phyloP scores from a whole-genome alignment of 1,139 yeast species.

The Pichia cactophila region DNA sequence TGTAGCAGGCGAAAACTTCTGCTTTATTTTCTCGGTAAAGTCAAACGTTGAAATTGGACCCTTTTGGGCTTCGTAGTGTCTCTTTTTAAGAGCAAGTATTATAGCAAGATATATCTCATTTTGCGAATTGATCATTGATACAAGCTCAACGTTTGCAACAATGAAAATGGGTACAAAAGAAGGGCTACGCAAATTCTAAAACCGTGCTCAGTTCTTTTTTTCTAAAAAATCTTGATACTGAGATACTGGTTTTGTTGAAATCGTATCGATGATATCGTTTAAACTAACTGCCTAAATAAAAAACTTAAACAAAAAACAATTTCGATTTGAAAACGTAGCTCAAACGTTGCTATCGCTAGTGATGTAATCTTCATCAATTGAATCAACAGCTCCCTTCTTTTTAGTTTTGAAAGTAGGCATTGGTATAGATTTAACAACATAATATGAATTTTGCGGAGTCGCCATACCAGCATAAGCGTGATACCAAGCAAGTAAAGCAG shows the following conservation, averaged over 20 bases:
- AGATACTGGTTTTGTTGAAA: too few species aligned
- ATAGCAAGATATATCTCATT: not conserved
- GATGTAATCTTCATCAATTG: not conserved
- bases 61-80: not conserved
- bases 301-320: too few species aligned
- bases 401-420: conserved; percentile 6
- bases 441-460: conserved; percentile 50
- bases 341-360: not conserved
- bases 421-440: conserved; percentile 10
- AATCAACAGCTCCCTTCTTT: not conserved
- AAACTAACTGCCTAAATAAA: too few species aligned
- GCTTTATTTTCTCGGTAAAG: not conserved
- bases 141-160: too few species aligned
- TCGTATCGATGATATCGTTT: too few species aligned
- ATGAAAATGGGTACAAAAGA: too few species aligned
- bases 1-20: not conserved
- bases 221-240: too few species aligned
- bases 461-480: conserved; percentile 88
- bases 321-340: too few species aligned
- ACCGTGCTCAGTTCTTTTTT: too few species aligned
- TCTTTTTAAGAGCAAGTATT: not conserved
- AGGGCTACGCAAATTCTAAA: too few species aligned
- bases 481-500: conserved; percentile 79
- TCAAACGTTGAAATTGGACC: not conserved
- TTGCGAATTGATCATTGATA: not conserved